Evolutionary conservation across 2,329 filamentous ascomycete species (phyloP).

Genomic region (Cercospora zeina): DNA sequence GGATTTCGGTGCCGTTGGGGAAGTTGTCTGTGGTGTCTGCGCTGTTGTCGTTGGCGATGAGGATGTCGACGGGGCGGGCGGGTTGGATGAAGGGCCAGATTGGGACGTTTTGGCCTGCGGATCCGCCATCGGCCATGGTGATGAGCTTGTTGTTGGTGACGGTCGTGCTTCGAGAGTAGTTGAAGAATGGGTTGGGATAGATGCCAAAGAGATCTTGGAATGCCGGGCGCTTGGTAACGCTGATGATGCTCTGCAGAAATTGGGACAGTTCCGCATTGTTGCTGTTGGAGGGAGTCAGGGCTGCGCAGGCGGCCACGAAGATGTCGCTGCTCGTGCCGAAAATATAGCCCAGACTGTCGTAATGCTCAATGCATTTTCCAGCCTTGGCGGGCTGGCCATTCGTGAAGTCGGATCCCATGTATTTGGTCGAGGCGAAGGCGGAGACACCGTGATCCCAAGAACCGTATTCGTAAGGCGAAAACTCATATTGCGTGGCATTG

Average conservation of each 20-base stretch:
- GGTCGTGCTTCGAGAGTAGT: constrained; percentile 50
- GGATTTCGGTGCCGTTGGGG: constrained; percentile 62
- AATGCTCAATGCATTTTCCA: constrained; percentile 51
- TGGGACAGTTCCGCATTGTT: constrained; percentile 26
- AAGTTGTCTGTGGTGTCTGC: constrained; percentile 61
- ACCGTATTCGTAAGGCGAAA: constrained; percentile 67
- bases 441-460: constrained; percentile 61
- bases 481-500: constrained; percentile 65
- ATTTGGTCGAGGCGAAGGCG: constrained; percentile 62
- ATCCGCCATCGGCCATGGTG: constrained; percentile 54
- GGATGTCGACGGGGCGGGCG: constrained; percentile 58
- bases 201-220: constrained; percentile 49
- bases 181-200: constrained; percentile 64
- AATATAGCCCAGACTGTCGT: constrained; percentile 53
- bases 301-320: constrained; percentile 41
- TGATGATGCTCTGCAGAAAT: constrained; percentile 32
- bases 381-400: constrained; percentile 46
- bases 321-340: constrained; percentile 49
- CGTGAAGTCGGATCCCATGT: constrained; percentile 60
- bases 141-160: constrained; percentile 44
- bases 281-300: constrained; percentile 17
- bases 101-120: constrained; percentile 54
- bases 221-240: constrained; percentile 36
- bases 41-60: constrained; percentile 65
- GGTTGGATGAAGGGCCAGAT: constrained; percentile 55